Evolutionary conservation across 768 basidiomycete genomes (phyloP), one percentile per base, ranked within the genome.

Genomic region (Strobilomyces confusus): DNA sequence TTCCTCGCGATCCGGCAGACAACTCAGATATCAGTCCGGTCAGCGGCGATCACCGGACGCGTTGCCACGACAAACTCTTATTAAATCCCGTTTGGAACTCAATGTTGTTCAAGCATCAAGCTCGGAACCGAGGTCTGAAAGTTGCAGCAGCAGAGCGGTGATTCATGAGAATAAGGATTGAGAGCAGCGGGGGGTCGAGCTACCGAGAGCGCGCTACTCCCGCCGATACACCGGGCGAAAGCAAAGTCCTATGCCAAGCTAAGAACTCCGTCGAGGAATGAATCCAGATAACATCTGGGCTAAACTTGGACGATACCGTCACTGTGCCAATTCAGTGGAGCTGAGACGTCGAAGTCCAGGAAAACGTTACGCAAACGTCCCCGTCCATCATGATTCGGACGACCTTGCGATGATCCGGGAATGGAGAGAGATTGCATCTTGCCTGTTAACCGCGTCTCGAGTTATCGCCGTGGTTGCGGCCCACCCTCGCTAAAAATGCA

Each of bases 11-110:
- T 14, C 25, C 19, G 8, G 23, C 37, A 5, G 25, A 6, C 30
- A 48, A 19, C 47, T 42, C 54, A 49, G 58, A 57, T 64, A 57
- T 13, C 5, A n/a, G 29, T 62, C 58, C 53, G 51, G 54, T 53
- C 54, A 17, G 51, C 43, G 48, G 23, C 41, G 48, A 48, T 61
- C 34, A 42, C 34, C 43, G 44, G 53, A 15, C 40, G 36, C 22
- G 29, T 11, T 17, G 12, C 40, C 20, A 12, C 36, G 41, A 40
- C 15, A 17, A 15, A 44, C 43, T 41, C 38, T 37, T 30, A 46
- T 49, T 49, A 44, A 56, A 49, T 36, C 15, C 36, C 13, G 26
- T 41, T 49, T 51, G 53, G 49, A 34, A 45, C 47, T 45, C 40
- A 49, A 50, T 40, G 17, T 20, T 44, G 29, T 17, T 26, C 17